A percentile compares a stretch with the other conserved stretches of the same genome.
phyloP scores from a whole-genome alignment of 306 rosid genomes.

The Boehmeria nivea region DNA sequence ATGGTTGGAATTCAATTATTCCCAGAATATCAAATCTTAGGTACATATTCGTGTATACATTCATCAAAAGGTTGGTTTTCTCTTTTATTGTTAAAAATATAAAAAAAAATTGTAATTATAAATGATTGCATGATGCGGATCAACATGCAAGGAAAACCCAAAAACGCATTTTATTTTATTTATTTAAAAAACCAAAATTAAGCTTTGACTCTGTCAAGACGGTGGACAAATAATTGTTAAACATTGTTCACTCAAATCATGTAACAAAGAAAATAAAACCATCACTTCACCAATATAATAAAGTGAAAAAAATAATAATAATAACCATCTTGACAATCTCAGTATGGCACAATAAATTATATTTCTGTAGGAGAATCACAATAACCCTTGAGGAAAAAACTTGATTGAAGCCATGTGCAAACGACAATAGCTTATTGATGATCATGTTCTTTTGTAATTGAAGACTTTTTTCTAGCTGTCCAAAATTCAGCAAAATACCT shows the following conservation, averaged over 20 bases:
- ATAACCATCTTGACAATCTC: too few relatives aligned
- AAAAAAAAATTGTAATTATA: too few relatives aligned
- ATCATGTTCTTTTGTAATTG: conserved; percentile 16
- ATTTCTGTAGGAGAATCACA: neutral
- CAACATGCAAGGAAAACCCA: neutral
- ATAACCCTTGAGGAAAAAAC: neutral
- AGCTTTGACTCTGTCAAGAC: neutral
- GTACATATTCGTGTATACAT: too few relatives aligned
- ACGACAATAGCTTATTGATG: neutral
- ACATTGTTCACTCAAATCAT: neutral
- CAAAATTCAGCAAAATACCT: conserved; percentile 84
- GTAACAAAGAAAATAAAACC: neutral
- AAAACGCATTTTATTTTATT: neutral
- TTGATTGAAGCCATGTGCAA: conserved; percentile 5
- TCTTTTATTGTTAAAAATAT: neutral
- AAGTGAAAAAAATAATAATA: neutral
- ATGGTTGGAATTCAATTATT: neutral
- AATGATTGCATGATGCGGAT: too few relatives aligned
- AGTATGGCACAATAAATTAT: neutral
- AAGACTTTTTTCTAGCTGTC: conserved; percentile 69
- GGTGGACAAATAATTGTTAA: neutral
- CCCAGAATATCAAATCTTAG: neutral
- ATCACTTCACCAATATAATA: too few relatives aligned
- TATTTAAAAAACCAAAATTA: neutral
- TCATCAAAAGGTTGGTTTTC: too few relatives aligned